A percentile compares a stretch with the other conserved stretches of the same genome.
These are phyloP conservation scores for Plasmodium sp. DNA, from an alignment of 169 alveolate genomes.

Conservation along the genomic window DNA sequence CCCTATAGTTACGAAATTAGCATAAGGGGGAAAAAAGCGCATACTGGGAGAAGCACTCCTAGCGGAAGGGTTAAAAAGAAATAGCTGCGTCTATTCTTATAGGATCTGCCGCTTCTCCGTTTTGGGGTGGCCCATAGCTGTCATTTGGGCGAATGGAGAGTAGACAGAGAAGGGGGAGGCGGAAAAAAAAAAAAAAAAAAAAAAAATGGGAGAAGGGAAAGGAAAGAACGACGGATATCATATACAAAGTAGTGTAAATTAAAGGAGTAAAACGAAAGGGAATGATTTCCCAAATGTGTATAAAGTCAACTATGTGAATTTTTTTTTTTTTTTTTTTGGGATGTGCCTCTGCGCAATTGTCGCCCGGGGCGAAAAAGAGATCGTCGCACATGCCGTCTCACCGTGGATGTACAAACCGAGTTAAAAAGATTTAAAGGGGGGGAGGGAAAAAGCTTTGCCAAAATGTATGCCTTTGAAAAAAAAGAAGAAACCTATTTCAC, in stretches of 20 bases:
- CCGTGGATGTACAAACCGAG: background rate
- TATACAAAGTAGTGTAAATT: background rate
- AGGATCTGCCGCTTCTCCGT: background rate
- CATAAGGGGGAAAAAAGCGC: background rate
- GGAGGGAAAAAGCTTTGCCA: background rate
- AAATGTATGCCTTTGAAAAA: slow-evolving; percentile 37
- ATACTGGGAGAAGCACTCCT: background rate
- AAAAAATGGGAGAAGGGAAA: background rate
- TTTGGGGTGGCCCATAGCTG: background rate
- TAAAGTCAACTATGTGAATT: background rate
- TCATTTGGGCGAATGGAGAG: background rate
- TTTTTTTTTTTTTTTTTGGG: background rate
- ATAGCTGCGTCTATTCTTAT: background rate
- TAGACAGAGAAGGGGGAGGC: background rate
- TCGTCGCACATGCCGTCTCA: background rate
- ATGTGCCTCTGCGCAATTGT: background rate
- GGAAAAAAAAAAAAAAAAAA: slow-evolving; percentile 14
- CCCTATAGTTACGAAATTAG: background rate
- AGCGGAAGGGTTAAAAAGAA: background rate
- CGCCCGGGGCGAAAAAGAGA: background rate
- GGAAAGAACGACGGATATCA: background rate
- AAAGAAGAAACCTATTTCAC: slow-evolving; percentile 42
- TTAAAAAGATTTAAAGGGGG: background rate
- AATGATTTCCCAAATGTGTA: background rate
- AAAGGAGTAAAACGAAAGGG: background rate